Evolutionary conservation across 2,329 filamentous ascomycete genomes (phyloP).

Genomic region (Pseudogymnoascus sp.): DNA sequence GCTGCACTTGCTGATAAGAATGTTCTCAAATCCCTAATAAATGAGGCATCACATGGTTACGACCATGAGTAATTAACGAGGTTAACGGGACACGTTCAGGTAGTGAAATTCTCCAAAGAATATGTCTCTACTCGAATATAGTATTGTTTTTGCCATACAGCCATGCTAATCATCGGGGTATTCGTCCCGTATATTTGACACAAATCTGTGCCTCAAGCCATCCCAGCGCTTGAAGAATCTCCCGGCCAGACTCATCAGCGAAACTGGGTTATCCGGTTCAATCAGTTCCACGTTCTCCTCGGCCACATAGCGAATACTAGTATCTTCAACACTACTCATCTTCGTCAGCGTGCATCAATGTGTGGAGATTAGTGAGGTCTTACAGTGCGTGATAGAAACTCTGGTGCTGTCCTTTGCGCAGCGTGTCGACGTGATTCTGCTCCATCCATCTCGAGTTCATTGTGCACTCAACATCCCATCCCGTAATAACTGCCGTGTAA

Average conservation of each 20-base stretch:
- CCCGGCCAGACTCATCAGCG: slow-evolving; percentile 65
- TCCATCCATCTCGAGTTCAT: slow-evolving; percentile 54
- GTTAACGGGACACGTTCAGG: background rate
- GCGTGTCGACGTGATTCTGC: slow-evolving; percentile 55
- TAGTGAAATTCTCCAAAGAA: background rate
- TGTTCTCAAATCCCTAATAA: slow-evolving; percentile 42
- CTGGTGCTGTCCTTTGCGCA: slow-evolving; percentile 55
- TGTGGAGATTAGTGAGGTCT: slow-evolving; percentile 31
- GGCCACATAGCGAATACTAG: slow-evolving; percentile 66
- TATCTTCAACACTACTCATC: slow-evolving; percentile 54
- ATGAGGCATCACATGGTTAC: slow-evolving; percentile 12
- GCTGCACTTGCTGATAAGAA: slow-evolving; percentile 62
- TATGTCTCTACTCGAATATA: background rate
- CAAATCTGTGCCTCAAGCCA: slow-evolving; percentile 55
- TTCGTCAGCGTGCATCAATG: slow-evolving; percentile 18
- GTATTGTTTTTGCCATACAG: background rate
- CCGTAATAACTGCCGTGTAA: slow-evolving; percentile 76
- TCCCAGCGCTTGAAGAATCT: slow-evolving; percentile 89
- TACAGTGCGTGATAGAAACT: slow-evolving; percentile 85
- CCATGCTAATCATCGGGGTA: slow-evolving; percentile 71
- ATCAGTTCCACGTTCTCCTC: slow-evolving; percentile 75
- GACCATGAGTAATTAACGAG: slow-evolving; percentile 1
- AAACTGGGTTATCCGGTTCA: slow-evolving; percentile 42
- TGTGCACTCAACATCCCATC: slow-evolving; percentile 63
- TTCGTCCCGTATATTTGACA: slow-evolving; percentile 76